A percentile compares a stretch with the other conserved stretches of the same genome.
phyloP scores from a whole-genome alignment of 192 early-diverging fungal genomes.

The Backusella liffmaniae region DNA sequence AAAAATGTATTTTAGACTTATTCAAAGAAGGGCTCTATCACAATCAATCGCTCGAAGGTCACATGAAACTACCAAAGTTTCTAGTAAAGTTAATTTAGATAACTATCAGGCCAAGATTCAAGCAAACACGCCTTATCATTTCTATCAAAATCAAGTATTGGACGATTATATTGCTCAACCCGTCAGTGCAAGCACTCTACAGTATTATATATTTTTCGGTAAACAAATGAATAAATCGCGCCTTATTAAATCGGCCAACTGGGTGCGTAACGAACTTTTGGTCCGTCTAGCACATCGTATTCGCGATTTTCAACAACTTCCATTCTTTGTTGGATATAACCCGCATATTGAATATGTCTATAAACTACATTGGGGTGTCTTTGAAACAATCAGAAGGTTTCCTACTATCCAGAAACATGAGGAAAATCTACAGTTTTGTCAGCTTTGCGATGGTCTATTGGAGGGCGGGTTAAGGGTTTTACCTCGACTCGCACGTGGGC shows the following conservation, averaged over 20 bases:
- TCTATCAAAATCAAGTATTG: conserved; percentile 90
- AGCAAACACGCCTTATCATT: conserved; percentile 57
- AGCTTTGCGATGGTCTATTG: conserved; percentile 67
- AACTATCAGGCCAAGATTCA: neutral
- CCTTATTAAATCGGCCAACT: conserved; percentile 85
- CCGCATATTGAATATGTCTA: conserved; percentile 87
- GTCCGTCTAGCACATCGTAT: conserved; percentile 91
- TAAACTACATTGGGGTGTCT: conserved; percentile 88
- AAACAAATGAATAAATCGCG: conserved; percentile 82
- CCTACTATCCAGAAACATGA: conserved; percentile 76
- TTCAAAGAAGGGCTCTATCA: neutral
- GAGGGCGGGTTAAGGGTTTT: conserved; percentile 82
- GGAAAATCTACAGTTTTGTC: conserved; percentile 82
- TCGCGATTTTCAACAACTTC: conserved; percentile 88
- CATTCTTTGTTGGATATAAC: conserved; percentile 88
- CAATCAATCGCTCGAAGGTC: neutral
- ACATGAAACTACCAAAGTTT: neutral
- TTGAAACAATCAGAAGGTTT: conserved; percentile 75
- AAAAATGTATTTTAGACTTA: conserved; percentile 9
- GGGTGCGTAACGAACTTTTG: conserved; percentile 88
- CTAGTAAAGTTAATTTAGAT: conserved; percentile 3
- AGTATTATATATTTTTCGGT: conserved; percentile 90
- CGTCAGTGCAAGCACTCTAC: conserved; percentile 78
- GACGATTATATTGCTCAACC: conserved; percentile 82
- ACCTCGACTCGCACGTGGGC: conserved; percentile 85